phyloP scores from a whole-genome alignment of 345 rosid genomes.

The Arabis hirsuta region DNA sequence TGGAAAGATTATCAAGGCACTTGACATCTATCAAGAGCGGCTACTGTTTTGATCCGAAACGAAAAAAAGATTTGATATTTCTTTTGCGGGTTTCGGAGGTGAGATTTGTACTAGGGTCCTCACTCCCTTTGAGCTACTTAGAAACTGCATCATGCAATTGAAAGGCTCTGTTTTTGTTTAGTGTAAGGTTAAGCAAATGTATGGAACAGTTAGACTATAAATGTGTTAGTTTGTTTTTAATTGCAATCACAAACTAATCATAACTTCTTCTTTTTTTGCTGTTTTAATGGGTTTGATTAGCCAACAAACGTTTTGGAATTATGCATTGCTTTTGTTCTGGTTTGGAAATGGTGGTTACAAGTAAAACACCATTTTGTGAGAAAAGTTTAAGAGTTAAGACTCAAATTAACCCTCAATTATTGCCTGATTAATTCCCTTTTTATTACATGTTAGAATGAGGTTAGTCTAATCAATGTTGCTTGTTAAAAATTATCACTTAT shows the following conservation, averaged over 20 bases:
- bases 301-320: constrained; percentile 42
- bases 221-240: constrained; percentile 18
- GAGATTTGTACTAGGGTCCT: constrained; percentile 20
- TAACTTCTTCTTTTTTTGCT: neutral
- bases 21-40: constrained; percentile 76
- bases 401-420: constrained; percentile 18
- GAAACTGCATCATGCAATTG: constrained; percentile 20
- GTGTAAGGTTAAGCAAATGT: constrained; percentile 22
- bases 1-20: constrained; percentile 69
- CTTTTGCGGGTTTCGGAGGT: neutral
- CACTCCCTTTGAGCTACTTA: constrained; percentile 28
- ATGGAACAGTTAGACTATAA: constrained; percentile 33
- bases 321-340: constrained; percentile 21
- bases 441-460: neutral
- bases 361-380: constrained; percentile 22
- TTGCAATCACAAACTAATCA: constrained; percentile 11
- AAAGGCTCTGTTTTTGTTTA: constrained; percentile 22
- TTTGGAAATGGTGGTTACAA: constrained; percentile 40
- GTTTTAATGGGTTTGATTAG: constrained; percentile 38
- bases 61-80: neutral
- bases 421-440: neutral
- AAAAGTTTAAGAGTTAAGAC: constrained; percentile 33
- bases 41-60: constrained; percentile 54
- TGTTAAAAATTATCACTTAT: constrained; percentile 13
- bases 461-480: constrained; percentile 18